Percentiles rank a stretch among this genome's conserved stretches.
These are phyloP conservation scores for Eryngium alpinum DNA, from an alignment of 140 eudicot genomes.

Conservation along the genomic window DNA sequence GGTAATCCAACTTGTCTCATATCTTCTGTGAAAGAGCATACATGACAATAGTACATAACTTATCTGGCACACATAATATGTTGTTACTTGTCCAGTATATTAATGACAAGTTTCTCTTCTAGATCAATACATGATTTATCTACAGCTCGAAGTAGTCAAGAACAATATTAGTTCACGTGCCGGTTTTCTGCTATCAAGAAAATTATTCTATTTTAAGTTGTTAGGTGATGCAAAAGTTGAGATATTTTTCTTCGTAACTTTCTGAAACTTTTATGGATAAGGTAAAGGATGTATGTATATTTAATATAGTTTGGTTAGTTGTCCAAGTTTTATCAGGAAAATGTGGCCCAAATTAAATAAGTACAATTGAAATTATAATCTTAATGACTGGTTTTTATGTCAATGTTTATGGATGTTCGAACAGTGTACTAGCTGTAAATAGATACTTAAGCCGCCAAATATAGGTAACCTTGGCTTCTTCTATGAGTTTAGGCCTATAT, in stretches of 20 bases:
- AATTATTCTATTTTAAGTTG: neutral
- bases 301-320: no score
- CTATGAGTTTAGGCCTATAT: neutral
- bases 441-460: neutral
- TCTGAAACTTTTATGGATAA: neutral
- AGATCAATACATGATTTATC: slow-evolving; percentile 54
- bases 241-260: neutral
- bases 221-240: neutral
- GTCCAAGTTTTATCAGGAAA: no score
- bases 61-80: neutral
- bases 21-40: neutral
- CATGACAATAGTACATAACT: neutral
- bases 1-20: neutral
- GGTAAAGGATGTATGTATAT: no score
- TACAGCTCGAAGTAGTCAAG: slow-evolving; percentile 51
- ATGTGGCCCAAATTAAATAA: no score
- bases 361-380: no score
- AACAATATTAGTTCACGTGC: slow-evolving; percentile 50
- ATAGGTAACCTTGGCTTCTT: neutral
- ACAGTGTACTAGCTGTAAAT: no score
- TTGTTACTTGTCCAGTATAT: neutral
- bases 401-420: no score
- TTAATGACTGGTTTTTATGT: no score
- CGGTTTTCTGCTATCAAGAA: neutral
- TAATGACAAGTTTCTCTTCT: neutral